Evolutionary conservation across 2,329 filamentous ascomycete genomes (phyloP).

Genomic region (Cladophialophora exuberans): DNA sequence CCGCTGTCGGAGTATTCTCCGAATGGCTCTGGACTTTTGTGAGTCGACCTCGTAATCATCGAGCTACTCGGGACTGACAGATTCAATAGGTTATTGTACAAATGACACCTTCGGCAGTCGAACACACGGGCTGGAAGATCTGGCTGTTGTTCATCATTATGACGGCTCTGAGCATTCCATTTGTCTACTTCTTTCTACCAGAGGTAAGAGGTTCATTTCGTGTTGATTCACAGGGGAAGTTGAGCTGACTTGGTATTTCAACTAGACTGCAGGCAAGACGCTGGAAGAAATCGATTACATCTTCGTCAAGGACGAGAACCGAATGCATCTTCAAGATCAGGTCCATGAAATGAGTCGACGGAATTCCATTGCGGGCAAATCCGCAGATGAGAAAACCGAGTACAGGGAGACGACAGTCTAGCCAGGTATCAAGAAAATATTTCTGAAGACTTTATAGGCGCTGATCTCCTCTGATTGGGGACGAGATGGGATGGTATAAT

Average conservation of each 20-base stretch:
- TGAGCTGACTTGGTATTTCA: constrained; percentile 32
- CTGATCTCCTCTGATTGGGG: too few species aligned
- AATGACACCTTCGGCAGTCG: constrained; percentile 39
- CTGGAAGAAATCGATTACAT: constrained; percentile 37
- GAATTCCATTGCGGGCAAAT: neutral
- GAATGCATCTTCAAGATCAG: neutral
- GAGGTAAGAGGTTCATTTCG: constrained; percentile 32
- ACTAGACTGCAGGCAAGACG: constrained; percentile 34
- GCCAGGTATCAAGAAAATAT: too few species aligned
- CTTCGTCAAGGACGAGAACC: constrained; percentile 21
- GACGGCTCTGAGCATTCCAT: constrained; percentile 10
- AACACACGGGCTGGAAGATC: constrained; percentile 40
- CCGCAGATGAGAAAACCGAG: neutral
- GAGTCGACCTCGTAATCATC: neutral
- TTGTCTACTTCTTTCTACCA: constrained; percentile 15
- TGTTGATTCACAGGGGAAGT: constrained; percentile 10
- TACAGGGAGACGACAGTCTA: neutral
- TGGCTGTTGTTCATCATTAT: constrained; percentile 39
- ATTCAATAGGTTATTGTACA: constrained; percentile 37
- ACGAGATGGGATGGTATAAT: too few species aligned
- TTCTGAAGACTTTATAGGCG: too few species aligned
- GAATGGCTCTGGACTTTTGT: constrained; percentile 42
- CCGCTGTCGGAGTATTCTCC: constrained; percentile 36
- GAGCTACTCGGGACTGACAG: too few species aligned
- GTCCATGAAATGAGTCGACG: constrained; percentile 5